Evolutionary conservation across 2,329 filamentous ascomycete species (phyloP), one percentile per base, ranked within the genome.

Genomic region (Fusarium mangiferae): DNA sequence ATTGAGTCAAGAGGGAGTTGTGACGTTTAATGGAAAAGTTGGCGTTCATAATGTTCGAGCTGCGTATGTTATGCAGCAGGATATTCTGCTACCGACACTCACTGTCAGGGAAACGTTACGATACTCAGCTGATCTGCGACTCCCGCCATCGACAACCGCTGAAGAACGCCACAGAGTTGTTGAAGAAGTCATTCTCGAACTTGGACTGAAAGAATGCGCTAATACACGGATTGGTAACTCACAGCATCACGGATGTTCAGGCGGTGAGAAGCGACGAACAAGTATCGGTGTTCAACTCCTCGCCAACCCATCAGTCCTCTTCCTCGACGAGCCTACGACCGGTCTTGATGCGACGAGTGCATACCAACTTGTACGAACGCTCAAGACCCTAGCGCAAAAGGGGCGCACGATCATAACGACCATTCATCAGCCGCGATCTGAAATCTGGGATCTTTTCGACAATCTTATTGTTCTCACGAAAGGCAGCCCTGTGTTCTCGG

Each of bases 361-460:
- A 0, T 94, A 90, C 75, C 92, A 94, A 73, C 87, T 95, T 0
- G 86, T 95, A 1, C 86, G 90, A 38, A 94, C 92, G 0, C 81
- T 95, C 14, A 94, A 94, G 77, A 85, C 83, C 13, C 84, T 95
- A 5, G 91, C 92, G 1, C 85, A 85, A 41, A 92, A 92, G 78
- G 92, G 92, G 1, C 85, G 92, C 30, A 95, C 92, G 0, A 86
- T 95, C 62, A 88, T 95, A 20, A 91, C 91, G 1, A 94, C 92
- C 0, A 93, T 95, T 41, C 93, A 95, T 79, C 92, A 94, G 71
- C 93, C 93, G 26, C 87, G 93, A 26, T 94, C 92, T 0, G 93
- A 95, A 79, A 95, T 95, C 20, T 95, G 93, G 92, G 87, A 89
- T 38, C 85, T 94, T 22, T 93, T 95, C 77, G 93, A 95, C 79